Evolutionary conservation across 768 basidiomycete genomes (phyloP).

Genomic region (Pisolithus orientalis): DNA sequence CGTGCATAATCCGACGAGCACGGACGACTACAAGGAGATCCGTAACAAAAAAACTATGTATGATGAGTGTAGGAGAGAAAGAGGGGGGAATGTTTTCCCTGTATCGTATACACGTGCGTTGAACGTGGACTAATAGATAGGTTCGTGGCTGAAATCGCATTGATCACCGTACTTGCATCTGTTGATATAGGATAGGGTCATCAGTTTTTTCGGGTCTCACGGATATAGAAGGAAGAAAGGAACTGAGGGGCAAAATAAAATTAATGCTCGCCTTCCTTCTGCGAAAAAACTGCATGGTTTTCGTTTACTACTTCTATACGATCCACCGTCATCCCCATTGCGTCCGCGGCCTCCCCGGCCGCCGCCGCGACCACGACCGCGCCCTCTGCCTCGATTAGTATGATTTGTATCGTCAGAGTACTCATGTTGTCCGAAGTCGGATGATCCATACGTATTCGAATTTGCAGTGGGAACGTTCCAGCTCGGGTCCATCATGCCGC

Average conservation of each 20-base stretch:
- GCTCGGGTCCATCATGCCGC: slow-evolving; percentile 30
- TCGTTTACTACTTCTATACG: slow-evolving; percentile 77
- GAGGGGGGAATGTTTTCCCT: not conserved
- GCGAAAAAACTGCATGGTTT: slow-evolving; percentile 87
- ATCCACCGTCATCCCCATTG: slow-evolving; percentile 37
- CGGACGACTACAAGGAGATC: too few relatives aligned
- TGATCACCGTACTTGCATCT: slow-evolving; percentile 88
- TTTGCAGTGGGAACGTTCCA: slow-evolving; percentile 35
- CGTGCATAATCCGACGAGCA: too few relatives aligned
- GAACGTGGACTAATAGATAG: slow-evolving; percentile 23
- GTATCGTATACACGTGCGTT: not conserved
- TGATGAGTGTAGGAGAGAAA: too few relatives aligned
- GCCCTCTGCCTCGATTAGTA: slow-evolving; percentile 38
- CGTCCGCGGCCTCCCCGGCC: slow-evolving; percentile 42
- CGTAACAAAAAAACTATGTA: too few relatives aligned
- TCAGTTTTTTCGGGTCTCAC: slow-evolving; percentile 30
- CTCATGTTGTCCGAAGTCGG: slow-evolving; percentile 39
- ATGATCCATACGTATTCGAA: slow-evolving; percentile 31
- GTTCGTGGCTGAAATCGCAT: slow-evolving; percentile 78
- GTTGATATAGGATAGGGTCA: slow-evolving; percentile 34
- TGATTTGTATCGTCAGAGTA: slow-evolving; percentile 36
- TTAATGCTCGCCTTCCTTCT: slow-evolving; percentile 86
- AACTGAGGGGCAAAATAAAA: slow-evolving; percentile 14
- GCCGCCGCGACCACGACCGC: slow-evolving; percentile 51
- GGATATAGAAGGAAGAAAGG: slow-evolving; percentile 4